Evolutionary conservation across 768 basidiomycete species (phyloP).

Genomic region (Xerocomellus intermedius): DNA sequence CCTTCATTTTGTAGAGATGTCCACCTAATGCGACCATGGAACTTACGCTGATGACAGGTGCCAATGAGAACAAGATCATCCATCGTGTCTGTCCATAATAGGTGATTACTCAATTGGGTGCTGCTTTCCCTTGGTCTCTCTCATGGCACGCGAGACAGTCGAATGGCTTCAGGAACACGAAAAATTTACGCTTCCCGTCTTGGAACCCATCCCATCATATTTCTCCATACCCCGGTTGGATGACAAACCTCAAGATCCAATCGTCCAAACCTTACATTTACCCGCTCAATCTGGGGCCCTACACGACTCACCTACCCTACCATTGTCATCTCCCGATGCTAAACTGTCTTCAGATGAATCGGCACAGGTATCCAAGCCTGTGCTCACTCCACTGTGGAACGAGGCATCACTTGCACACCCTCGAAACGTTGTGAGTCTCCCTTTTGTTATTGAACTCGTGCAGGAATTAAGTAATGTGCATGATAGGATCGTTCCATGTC

Average conservation of each 20-base stretch:
- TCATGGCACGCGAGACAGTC: too few relatives aligned
- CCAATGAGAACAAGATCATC: too few relatives aligned
- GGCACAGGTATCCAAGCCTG: not conserved
- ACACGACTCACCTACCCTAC: not conserved
- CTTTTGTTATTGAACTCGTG: not conserved
- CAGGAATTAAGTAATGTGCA: constrained; percentile 1
- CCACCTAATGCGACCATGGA: not conserved
- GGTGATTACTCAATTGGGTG: too few relatives aligned
- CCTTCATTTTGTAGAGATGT: constrained; percentile 27
- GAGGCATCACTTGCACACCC: constrained; percentile 9
- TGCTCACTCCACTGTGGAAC: constrained; percentile 18
- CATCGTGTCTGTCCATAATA: too few relatives aligned
- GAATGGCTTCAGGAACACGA: constrained; percentile 10
- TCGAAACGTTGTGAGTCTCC: constrained; percentile 15
- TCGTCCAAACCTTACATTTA: constrained; percentile 54
- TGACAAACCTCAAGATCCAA: constrained; percentile 79
- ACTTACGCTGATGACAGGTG: too few relatives aligned
- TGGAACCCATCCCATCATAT: constrained; percentile 41
- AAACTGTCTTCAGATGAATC: not conserved
- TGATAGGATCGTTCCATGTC: constrained; percentile 51
- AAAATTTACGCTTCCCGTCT: constrained; percentile 17
- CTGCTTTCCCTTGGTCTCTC: too few relatives aligned
- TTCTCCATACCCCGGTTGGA: constrained; percentile 67
- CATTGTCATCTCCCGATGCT: not conserved
- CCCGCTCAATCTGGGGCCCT: not conserved